A percentile compares a stretch with the other conserved stretches of the same genome.
These are phyloP conservation scores for Drosera spatulata DNA, from an alignment of 179 eudicot species.

Conservation along the genomic window DNA sequence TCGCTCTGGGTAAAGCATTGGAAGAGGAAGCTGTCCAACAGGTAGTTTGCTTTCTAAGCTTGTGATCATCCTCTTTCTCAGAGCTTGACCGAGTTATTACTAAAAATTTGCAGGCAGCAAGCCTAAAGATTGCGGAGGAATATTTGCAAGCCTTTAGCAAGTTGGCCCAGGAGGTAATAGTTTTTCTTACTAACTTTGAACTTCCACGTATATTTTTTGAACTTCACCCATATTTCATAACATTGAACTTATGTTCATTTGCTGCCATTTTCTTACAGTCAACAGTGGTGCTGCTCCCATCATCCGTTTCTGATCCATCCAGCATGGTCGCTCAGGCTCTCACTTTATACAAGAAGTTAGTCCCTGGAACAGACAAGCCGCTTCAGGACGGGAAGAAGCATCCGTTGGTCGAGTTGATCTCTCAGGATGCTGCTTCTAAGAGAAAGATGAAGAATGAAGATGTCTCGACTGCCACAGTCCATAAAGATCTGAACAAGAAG, in stretches of 20 bases:
- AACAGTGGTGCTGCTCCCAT: slow-evolving; percentile 66
- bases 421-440: slow-evolving; percentile 1
- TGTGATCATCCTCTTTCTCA: background rate
- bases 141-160: slow-evolving; percentile 64
- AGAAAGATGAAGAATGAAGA: slow-evolving; percentile 6
- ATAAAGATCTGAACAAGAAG: slow-evolving; percentile 4
- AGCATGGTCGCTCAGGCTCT: slow-evolving; percentile 60
- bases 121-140: slow-evolving; percentile 78
- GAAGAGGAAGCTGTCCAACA: slow-evolving; percentile 35
- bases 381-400: slow-evolving; percentile 2
- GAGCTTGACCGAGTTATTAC: background rate
- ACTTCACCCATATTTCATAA: background rate
- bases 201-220: background rate
- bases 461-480: background rate
- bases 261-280: slow-evolving; percentile 25
- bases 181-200: background rate
- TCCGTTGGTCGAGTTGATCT: slow-evolving; percentile 2
- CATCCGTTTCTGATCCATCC: slow-evolving; percentile 42
- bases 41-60: slow-evolving; percentile 7
- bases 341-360: slow-evolving; percentile 44
- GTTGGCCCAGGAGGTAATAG: slow-evolving; percentile 68
- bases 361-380: slow-evolving; percentile 14
- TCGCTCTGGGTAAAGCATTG: slow-evolving; percentile 33
- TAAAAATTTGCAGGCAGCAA: slow-evolving; percentile 61
- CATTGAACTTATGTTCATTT: background rate